phyloP scores from a whole-genome alignment of 441 rosid species.

The Gossypium lobatum region DNA sequence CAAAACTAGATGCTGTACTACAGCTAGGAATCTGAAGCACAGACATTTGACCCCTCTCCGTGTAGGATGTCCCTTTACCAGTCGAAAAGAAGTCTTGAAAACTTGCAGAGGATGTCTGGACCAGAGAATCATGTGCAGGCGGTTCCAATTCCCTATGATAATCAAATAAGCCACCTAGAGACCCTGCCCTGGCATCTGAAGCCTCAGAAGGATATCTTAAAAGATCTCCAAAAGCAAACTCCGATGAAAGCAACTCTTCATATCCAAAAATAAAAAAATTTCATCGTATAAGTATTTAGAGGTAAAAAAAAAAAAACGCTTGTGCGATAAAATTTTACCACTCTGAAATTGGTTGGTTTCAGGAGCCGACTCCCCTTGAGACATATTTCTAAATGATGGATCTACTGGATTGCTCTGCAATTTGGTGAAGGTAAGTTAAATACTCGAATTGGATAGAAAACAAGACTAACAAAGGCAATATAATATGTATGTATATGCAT shows the following conservation, averaged over 20 bases:
- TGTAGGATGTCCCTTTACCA: constrained; percentile 23
- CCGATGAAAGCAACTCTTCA: constrained; percentile 17
- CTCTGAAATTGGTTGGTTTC: constrained; percentile 33
- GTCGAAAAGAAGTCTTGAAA: constrained; percentile 32
- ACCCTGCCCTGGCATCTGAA: constrained; percentile 24
- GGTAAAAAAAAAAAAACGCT: not conserved
- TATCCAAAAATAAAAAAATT: constrained; percentile 14
- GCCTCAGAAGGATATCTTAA: constrained; percentile 23
- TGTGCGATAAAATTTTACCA: constrained; percentile 32
- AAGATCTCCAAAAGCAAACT: constrained; percentile 15
- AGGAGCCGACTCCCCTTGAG: constrained; percentile 28
- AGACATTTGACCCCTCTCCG: constrained; percentile 30
- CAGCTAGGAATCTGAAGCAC: constrained; percentile 42
- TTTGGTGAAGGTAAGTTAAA: constrained; percentile 15
- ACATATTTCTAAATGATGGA: constrained; percentile 17
- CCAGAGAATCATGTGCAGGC: constrained; percentile 25
- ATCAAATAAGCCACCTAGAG: constrained; percentile 25
- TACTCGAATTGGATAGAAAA: constrained; percentile 8
- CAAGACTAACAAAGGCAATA: not conserved
- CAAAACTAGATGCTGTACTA: constrained; percentile 38
- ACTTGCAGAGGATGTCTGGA: constrained; percentile 41
- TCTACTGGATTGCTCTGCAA: constrained; percentile 48
- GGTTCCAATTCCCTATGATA: constrained; percentile 26
- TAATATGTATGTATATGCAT: not conserved
- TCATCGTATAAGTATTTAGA: not conserved